Conservation (phyloP, 441 rosid species). For the Jatropha multifida region DNA sequence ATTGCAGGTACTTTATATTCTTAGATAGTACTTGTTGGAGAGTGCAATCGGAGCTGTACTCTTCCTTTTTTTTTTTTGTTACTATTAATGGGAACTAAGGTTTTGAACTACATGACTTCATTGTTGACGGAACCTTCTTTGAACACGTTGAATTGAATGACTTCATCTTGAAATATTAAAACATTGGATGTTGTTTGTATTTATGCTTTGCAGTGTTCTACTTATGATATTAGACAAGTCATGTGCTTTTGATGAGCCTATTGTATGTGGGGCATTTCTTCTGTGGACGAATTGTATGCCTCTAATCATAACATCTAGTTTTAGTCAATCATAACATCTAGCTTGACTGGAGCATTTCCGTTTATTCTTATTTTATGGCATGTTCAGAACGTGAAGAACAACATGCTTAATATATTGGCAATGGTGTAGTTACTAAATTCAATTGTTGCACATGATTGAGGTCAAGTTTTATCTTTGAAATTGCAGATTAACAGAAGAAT, state of each 20-base stretch:
- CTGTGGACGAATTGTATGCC: background rate
- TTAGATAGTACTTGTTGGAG: background rate
- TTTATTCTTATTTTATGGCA: background rate
- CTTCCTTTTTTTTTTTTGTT: background rate
- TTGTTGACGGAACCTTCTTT: background rate
- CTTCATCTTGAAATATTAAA: background rate
- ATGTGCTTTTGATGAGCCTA: background rate
- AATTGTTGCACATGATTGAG: conserved; percentile 22
- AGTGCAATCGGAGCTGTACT: background rate
- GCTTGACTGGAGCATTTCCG: background rate
- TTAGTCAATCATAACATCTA: background rate
- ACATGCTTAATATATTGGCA: background rate
- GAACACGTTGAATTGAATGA: background rate
- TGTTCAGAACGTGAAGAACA: background rate
- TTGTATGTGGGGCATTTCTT: background rate
- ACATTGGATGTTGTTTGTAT: background rate
- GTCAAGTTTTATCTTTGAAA: conserved; percentile 17
- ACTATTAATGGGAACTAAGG: background rate
- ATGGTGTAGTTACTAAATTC: background rate
- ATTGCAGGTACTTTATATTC: conserved; percentile 64
- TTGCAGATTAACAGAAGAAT: conserved; percentile 86
- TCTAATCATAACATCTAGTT: background rate
- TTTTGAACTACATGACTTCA: background rate
- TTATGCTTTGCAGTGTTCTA: background rate
- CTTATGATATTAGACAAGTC: background rate